A percentile compares a stretch with the other conserved stretches of the same genome.
Conservation (phyloP, 495 filamentous ascomycete genomes). For the Letharia lupina region DNA sequence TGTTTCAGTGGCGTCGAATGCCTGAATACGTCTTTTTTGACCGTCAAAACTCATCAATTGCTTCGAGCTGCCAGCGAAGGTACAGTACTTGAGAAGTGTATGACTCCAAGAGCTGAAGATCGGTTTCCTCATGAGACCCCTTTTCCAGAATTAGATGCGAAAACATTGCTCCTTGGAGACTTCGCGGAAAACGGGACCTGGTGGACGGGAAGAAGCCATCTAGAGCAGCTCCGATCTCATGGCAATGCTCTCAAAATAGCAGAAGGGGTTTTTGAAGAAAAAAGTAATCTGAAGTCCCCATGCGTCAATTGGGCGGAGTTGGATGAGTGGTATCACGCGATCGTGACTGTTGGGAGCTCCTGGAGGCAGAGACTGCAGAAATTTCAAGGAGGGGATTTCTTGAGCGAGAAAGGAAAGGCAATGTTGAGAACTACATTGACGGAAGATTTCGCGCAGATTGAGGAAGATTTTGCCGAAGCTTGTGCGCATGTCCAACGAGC, state of each 20-base stretch:
- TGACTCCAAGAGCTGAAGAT: constrained; percentile 27
- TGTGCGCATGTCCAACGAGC: constrained; percentile 58
- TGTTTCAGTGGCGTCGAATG: constrained; percentile 61
- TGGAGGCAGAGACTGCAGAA: constrained; percentile 47
- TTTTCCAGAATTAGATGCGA: constrained; percentile 59
- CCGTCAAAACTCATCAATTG: constrained; percentile 32
- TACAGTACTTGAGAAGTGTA: constrained; percentile 11
- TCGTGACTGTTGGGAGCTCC: constrained; percentile 54
- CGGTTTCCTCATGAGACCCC: constrained; percentile 25
- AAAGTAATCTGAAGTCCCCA: constrained; percentile 55
- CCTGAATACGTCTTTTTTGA: constrained; percentile 64
- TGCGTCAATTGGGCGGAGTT: constrained; percentile 69
- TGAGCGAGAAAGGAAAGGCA: constrained; percentile 1
- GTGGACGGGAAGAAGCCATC: constrained; percentile 54
- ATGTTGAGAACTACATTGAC: constrained; percentile 1
- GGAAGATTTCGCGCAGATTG: constrained; percentile 22
- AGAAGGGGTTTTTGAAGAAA: constrained; percentile 24
- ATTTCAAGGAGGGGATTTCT: constrained; percentile 29
- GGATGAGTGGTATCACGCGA: constrained; percentile 66
- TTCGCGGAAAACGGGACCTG: constrained; percentile 76
- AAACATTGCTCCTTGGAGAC: constrained; percentile 70
- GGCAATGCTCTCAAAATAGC: constrained; percentile 19
- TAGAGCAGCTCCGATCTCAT: constrained; percentile 5
- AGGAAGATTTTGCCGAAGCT: constrained; percentile 44
- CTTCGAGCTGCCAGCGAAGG: constrained; percentile 38